Evolutionary conservation across 805 yeast species (phyloP), one percentile per base, ranked within the genome.

Genomic region (Candida methanosorbosa): DNA sequence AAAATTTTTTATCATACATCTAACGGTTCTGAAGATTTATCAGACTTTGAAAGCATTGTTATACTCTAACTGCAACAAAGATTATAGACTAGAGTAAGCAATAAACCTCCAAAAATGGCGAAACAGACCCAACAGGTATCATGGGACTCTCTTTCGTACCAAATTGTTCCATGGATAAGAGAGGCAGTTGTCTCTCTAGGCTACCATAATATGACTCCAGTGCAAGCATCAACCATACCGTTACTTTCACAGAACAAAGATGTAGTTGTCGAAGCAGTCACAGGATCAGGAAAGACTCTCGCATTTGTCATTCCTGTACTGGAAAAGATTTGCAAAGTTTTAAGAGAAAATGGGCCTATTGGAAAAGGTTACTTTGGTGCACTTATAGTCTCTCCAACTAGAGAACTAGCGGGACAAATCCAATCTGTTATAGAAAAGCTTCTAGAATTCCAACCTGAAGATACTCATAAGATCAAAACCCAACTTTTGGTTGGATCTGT

Each of bases 261-360:
- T 59, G 96, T 92, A 4, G 92, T 92, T 8, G 97, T 87, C 2
- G 97, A 92, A 54, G 95, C 97, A 0, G 95, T 86, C 1, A 92
- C 98, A 0, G 98, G 98, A 0, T 87, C 97, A 0, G 98, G 98
- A n/a, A 92, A 92, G 54, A 92, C 98, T 0, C 56, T 88, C n/a
- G 81, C 97, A 3, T 92, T 83, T 61, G 75, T 78, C 4, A 68
- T 92, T 2, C 98, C 98, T 0, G 70, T 83, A 1, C 49, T 87
- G 4, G 90, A 87, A 46, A 79, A 77, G 44, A 57, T 87, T 7
- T 45, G 52, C n/a, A 56, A 43, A 22, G 44, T 46, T 25, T 5
- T 48, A 6, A 23, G 36, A 19, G 39, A 43, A 23, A 59, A 58
- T 17, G 24, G 39, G 15, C 61, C 59, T 3, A 48, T 70, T 16